Evolutionary conservation across 805 yeast genomes (phyloP).

Genomic region (Wickerhamiella cacticola): DNA sequence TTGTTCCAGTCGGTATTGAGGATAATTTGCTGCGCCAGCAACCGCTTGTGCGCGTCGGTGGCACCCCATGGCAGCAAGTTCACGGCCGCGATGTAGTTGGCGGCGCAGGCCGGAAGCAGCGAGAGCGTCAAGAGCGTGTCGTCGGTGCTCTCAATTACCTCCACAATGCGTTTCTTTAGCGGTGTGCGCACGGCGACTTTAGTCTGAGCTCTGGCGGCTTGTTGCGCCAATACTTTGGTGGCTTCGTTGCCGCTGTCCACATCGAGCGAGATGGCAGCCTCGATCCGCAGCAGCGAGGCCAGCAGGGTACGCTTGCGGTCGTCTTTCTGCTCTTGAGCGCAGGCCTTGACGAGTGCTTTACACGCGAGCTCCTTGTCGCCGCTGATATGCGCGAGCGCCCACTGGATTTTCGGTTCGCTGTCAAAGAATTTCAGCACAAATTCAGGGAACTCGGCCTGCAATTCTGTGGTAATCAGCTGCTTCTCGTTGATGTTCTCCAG

Average conservation of each 20-base stretch:
- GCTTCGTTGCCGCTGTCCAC: not conserved
- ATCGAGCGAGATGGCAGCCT: not conserved
- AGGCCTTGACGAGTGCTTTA: not conserved
- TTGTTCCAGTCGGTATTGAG: constrained; percentile 4
- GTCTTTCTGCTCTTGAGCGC: not conserved
- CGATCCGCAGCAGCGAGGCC: not conserved
- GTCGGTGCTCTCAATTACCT: not conserved
- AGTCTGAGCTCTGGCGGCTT: not conserved
- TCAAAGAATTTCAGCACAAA: constrained; percentile 1
- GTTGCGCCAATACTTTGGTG: not conserved
- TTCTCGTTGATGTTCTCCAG: not conserved
- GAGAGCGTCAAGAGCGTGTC: not conserved
- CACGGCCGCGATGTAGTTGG: not conserved
- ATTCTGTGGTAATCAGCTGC: not conserved
- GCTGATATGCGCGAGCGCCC: constrained; percentile 2
- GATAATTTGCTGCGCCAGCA: constrained; percentile 1
- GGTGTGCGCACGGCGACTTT: not conserved
- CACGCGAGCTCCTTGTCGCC: not conserved
- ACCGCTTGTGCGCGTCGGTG: constrained; percentile 1
- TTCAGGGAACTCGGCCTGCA: not conserved
- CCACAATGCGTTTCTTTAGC: not conserved
- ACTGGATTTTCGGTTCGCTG: constrained; percentile 1
- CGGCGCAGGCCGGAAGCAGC: not conserved
- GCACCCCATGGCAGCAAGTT: constrained; percentile 4
- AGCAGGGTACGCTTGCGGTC: not conserved